Conservation (phyloP, 192 early-diverging fungal species). For the Blastocladiella britannica region DNA sequence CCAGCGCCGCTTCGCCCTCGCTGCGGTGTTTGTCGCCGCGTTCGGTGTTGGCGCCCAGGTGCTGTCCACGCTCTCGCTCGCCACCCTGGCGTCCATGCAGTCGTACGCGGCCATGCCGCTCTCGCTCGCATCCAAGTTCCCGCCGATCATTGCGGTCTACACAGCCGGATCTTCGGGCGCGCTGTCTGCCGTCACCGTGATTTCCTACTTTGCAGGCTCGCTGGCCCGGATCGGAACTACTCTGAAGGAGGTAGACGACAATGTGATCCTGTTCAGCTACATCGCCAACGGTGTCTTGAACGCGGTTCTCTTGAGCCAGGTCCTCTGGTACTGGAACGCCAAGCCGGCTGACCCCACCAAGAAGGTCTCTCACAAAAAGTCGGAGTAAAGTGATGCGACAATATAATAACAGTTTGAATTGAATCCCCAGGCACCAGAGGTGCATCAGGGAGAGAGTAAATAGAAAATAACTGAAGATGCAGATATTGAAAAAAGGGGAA, state of each 20-base stretch:
- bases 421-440: no score
- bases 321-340: constrained; percentile 60
- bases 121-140: constrained; percentile 31
- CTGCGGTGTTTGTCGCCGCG: constrained; percentile 11
- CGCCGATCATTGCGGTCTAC: constrained; percentile 56
- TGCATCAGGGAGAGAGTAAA: no score
- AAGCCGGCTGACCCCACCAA: no score
- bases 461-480: no score
- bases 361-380: no score
- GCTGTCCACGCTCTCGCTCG: constrained; percentile 29
- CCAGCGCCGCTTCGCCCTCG: constrained; percentile 13
- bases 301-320: constrained; percentile 50
- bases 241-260: constrained; percentile 70
- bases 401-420: no score
- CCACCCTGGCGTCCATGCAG: constrained; percentile 42
- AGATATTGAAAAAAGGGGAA: no score
- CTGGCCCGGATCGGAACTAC: constrained; percentile 82
- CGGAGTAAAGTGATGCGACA: no score
- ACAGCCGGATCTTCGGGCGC: constrained; percentile 74
- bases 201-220: constrained; percentile 70
- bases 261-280: constrained; percentile 45
- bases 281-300: constrained; percentile 55
- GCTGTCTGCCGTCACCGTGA: constrained; percentile 69
- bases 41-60: constrained; percentile 25
- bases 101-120: constrained; percentile 7